Conservation (phyloP, 2,329 filamentous ascomycete genomes). For the Annulohypoxylon truncatum region DNA sequence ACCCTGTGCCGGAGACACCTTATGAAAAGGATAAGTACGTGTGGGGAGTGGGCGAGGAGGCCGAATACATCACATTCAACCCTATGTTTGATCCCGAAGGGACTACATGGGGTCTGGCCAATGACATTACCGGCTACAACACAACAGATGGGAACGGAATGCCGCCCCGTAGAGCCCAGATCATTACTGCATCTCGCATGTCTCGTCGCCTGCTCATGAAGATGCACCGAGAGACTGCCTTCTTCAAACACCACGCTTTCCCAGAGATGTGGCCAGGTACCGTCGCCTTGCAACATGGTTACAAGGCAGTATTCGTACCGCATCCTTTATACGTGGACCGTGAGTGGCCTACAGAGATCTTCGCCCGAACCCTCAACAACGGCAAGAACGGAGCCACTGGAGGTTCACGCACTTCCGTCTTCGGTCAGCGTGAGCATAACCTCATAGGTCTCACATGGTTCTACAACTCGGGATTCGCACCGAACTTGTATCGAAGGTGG, state of each 20-base stretch:
- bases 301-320: conserved; percentile 91
- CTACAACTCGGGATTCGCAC: conserved; percentile 85
- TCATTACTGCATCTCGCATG: conserved; percentile 89
- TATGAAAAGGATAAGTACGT: conserved; percentile 83
- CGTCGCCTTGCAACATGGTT: conserved; percentile 87
- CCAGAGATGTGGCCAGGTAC: conserved; percentile 97
- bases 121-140: conserved; percentile 89
- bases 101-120: conserved; percentile 83
- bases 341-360: conserved; percentile 82
- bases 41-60: conserved; percentile 92
- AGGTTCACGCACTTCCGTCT: conserved; percentile 78
- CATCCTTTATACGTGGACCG: conserved; percentile 91
- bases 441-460: conserved; percentile 90
- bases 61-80: conserved; percentile 91
- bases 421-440: conserved; percentile 89
- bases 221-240: conserved; percentile 91
- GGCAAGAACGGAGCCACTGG: conserved; percentile 80
- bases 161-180: conserved; percentile 81
- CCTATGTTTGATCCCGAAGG: conserved; percentile 91
- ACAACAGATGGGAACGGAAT: conserved; percentile 69
- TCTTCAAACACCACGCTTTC: conserved; percentile 89
- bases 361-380: conserved; percentile 83
- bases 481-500: conserved; percentile 87
- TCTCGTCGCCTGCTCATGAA: conserved; percentile 80
- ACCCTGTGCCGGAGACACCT: conserved; percentile 75